Evolutionary conservation across 148 eudicot genomes (phyloP).

Genomic region (Amaranthus cruentus): DNA sequence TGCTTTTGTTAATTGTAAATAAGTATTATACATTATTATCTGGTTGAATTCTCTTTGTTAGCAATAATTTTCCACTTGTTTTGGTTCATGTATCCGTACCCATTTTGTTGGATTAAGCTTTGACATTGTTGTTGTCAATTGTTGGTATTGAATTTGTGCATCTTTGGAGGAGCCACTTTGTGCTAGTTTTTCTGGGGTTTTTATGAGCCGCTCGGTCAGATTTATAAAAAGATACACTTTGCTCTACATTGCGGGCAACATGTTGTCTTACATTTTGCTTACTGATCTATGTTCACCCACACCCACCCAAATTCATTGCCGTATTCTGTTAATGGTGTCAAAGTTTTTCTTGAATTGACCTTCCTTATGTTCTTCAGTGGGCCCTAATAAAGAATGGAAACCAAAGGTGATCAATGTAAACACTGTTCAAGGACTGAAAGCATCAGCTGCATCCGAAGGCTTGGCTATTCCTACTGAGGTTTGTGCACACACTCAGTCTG

Average conservation of each 20-base stretch:
- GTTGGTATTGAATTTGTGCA: neutral
- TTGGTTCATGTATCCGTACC: no score
- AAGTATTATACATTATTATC: no score
- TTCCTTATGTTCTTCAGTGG: constrained; percentile 29
- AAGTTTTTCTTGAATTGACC: neutral
- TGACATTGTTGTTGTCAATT: no score
- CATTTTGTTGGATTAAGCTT: no score
- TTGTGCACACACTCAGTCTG: constrained; percentile 23
- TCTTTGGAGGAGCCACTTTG: neutral
- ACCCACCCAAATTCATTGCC: neutral
- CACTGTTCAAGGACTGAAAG: constrained; percentile 39
- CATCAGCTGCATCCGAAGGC: constrained; percentile 36
- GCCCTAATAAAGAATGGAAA: constrained; percentile 76
- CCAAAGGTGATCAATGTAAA: constrained; percentile 49
- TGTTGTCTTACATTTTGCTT: neutral
- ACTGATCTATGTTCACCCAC: neutral
- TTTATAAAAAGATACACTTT: neutral
- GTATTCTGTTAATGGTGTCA: neutral
- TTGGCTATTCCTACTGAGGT: constrained; percentile 29
- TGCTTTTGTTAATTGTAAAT: no score
- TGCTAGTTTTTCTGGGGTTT: neutral
- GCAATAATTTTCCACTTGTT: no score
- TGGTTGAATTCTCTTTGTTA: no score
- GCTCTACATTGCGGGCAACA: neutral
- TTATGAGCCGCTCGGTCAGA: neutral